Evolutionary conservation across 2,329 filamentous ascomycete genomes (phyloP), one percentile per base, ranked within the genome.

Genomic region (Mariannaea sp.): DNA sequence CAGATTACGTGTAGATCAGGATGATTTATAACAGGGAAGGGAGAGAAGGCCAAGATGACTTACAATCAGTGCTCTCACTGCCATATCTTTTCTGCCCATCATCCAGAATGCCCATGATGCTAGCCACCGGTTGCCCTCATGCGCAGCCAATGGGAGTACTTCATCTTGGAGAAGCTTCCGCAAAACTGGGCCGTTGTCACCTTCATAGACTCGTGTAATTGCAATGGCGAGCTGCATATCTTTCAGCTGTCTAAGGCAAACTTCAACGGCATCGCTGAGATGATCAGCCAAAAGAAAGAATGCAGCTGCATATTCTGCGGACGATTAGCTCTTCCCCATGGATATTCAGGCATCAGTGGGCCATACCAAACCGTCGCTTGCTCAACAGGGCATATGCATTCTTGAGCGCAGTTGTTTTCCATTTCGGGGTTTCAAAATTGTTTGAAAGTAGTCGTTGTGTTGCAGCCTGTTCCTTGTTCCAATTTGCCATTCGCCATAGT

Each of bases 101-200:
- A 96, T 90, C 88, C 91, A 96, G 68, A 96, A 96, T 2, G 90
- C 90, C 94, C 94, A 99, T 0, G 89, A 94, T 9, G 92, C 90
- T 53, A 96, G 83, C 93, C 94, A 99, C 52, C 93, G 82, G 67
- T 99, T 93, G 2, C 91, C 91, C 58, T 93, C 86, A 33, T 85
- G 81, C 0, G 89, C 85, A 14, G 94, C 94, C 57, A 89, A 75
- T 0, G 86, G 83, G 0, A 97, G 77, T 2, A 97, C 83, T 56
- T 88, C 89, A 9, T 96, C 89, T 64, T 90, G 84, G 1, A 99
- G 77, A 7, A 99, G 79, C 51, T 83, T 84, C 20, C 80, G 80
- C 3, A 97, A 70, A 0, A 94, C 83, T 0, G 86, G 85, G 0
- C 90, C 89, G 17, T 86, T 80, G 54, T 97, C 92, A 3, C 92